Base-by-base conservation (phyloP, 1,284 basidiomycete species). In the Porodaedalea pini region DNA sequence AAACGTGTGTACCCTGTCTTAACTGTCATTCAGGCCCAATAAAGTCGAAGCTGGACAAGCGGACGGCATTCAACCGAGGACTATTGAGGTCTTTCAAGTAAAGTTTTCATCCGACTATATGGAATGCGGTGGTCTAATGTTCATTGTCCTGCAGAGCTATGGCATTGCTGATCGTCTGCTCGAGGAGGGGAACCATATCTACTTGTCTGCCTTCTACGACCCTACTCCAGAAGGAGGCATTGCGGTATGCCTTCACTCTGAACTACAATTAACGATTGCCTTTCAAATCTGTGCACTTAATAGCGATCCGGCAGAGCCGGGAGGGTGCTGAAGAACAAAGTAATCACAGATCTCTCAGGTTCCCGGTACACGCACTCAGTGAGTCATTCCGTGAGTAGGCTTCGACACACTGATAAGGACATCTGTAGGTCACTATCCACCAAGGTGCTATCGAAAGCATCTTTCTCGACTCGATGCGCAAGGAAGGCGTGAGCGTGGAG, bases 1-100 rank as follows among this genome's bases (percentile, higher is more conserved):
- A 61, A 58, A 13, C 59, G 52, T 61, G 8, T 3, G 4, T 34
- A 47, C 10, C 25, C 19, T 50, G 41, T 43, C 11, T 56, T 36
- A 25, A 40, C n/a, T n/a, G 6, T 36, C 34, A 32, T 45, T 7
- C 56, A 89, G 86, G 61, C 77, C 83, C 4, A 59, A 63, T 10
- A 83, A 78, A 63, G 78, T 88, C 10, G 67, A 76, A 34, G 81
- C 82, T 8, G 90, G 90, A 13, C 88, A 90, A 65, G 89, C 88
- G 0, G 89, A 92, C 66, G 89, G 88, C 4, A 85, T 91, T 53
- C 86, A 88, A 66, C 86, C 86, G 0, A 78, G 88, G 36, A 88
- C 87, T 0, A 81, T 90, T 49, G 90, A 92, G 69, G 83, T 91
- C 5, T 71, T 92, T 21, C 83, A 89, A 78, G 86, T 82, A 54